These are phyloP conservation scores for Claviceps cyperi DNA, from an alignment of 2,329 filamentous ascomycete genomes.

Conservation along the genomic window DNA sequence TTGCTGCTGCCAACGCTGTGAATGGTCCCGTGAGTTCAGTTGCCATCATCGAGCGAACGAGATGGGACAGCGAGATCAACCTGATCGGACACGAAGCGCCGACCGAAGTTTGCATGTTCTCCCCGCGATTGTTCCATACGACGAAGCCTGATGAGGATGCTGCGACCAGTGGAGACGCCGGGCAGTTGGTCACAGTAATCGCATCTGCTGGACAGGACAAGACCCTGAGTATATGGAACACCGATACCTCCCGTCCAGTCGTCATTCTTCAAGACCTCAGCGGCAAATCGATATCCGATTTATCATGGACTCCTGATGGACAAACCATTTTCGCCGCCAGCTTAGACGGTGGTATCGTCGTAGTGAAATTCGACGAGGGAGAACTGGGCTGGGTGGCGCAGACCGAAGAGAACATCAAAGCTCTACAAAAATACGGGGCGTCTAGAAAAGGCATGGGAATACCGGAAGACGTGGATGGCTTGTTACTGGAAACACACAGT, in stretches of 20 bases:
- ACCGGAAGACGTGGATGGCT: conserved; percentile 78
- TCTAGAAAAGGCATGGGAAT: conserved; percentile 81
- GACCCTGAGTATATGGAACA: conserved; percentile 94
- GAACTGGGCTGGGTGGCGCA: conserved; percentile 84
- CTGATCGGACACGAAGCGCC: conserved; percentile 94
- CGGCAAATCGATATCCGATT: conserved; percentile 82
- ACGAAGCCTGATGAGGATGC: conserved; percentile 46
- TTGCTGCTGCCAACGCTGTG: conserved; percentile 90
- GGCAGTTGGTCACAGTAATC: conserved; percentile 68
- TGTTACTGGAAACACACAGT: conserved; percentile 78
- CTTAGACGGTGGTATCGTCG: conserved; percentile 77
- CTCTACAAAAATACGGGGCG: conserved; percentile 81
- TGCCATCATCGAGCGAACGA: conserved; percentile 81
- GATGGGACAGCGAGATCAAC: conserved; percentile 95
- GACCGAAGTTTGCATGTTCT: conserved; percentile 94
- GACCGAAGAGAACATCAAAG: conserved; percentile 80
- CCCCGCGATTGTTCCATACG: conserved; percentile 73
- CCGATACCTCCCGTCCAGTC: conserved; percentile 80
- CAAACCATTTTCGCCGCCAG: conserved; percentile 75
- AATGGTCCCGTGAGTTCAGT: conserved; percentile 96
- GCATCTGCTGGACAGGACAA: conserved; percentile 96
- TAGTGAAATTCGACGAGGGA: conserved; percentile 66
- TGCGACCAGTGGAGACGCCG: conserved; percentile 26
- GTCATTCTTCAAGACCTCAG: conserved; percentile 82
- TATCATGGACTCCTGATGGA: conserved; percentile 88